Conservation (phyloP, 1,284 basidiomycete genomes). For the Tilletia indica region DNA sequence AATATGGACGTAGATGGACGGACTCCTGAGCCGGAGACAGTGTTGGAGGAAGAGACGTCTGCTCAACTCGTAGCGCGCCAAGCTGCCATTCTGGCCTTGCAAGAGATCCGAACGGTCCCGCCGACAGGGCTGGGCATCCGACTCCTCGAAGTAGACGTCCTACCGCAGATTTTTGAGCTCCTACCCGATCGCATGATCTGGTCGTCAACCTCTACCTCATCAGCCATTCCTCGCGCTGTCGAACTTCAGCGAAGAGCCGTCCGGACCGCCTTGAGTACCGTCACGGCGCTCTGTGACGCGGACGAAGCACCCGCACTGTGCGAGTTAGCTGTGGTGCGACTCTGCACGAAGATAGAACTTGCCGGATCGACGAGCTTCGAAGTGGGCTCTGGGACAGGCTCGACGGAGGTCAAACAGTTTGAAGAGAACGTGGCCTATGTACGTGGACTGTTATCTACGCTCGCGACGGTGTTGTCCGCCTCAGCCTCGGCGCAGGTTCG, state of each 20-base stretch:
- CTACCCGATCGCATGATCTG: slow-evolving; percentile 34
- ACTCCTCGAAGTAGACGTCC: slow-evolving; percentile 65
- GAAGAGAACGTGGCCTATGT: slow-evolving; percentile 48
- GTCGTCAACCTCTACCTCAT: slow-evolving; percentile 46
- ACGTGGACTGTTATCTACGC: slow-evolving; percentile 43
- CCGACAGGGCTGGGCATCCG: slow-evolving; percentile 68
- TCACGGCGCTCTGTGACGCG: slow-evolving; percentile 69
- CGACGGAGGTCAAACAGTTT: slow-evolving; percentile 56
- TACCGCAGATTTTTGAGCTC: slow-evolving; percentile 40
- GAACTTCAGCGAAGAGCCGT: slow-evolving; percentile 65
- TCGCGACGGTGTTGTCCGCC: slow-evolving; percentile 34
- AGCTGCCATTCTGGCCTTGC: slow-evolving; percentile 6
- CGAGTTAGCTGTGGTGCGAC: slow-evolving; percentile 75
- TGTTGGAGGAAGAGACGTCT: background rate
- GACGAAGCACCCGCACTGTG: slow-evolving; percentile 71
- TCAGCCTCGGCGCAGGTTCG: slow-evolving; percentile 7
- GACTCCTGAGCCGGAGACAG: background rate
- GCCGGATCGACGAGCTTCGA: slow-evolving; percentile 43
- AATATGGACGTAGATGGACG: background rate
- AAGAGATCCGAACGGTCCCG: slow-evolving; percentile 42
- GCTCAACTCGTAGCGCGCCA: slow-evolving; percentile 9
- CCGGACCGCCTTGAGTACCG: slow-evolving; percentile 70
- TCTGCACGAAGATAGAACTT: slow-evolving; percentile 77
- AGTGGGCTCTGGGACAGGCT: too few relatives aligned
- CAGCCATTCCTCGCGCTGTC: slow-evolving; percentile 63